Evolutionary conservation across 1,284 basidiomycete species (phyloP).

Genomic region (Wallemia hederae): DNA sequence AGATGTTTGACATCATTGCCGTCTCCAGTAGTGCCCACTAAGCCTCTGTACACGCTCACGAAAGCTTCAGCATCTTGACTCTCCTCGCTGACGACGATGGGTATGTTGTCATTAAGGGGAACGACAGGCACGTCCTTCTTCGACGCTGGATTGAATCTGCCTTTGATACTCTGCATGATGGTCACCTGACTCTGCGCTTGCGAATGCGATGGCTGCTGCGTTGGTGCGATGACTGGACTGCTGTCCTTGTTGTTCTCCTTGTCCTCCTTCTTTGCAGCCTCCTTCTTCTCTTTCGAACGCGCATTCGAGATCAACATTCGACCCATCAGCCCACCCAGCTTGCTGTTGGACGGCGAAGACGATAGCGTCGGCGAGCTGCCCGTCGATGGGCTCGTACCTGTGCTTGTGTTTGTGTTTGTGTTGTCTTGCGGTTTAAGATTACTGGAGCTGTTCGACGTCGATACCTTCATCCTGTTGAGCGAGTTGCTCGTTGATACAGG

Average conservation of each 20-base stretch:
- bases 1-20: constrained; percentile 30
- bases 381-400: no score
- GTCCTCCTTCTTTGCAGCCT: neutral
- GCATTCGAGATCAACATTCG: constrained; percentile 2
- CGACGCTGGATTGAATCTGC: constrained; percentile 31
- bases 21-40: constrained; percentile 27
- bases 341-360: constrained; percentile 2
- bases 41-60: constrained; percentile 46
- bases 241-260: constrained; percentile 2
- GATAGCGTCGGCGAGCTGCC: constrained; percentile 1
- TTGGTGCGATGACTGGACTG: neutral
- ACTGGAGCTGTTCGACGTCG: neutral
- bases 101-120: constrained; percentile 30
- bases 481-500: neutral
- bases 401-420: no score
- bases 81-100: constrained; percentile 57
- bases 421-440: neutral
- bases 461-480: neutral
- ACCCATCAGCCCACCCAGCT: constrained; percentile 6
- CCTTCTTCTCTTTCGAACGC: neutral
- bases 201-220: neutral
- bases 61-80: constrained; percentile 36
- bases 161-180: constrained; percentile 3
- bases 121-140: constrained; percentile 42
- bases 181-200: neutral